Evolutionary conservation across 169 alveolate species (phyloP), one percentile per base, ranked within the genome.

Genomic region (Theileria luwenshuni): DNA sequence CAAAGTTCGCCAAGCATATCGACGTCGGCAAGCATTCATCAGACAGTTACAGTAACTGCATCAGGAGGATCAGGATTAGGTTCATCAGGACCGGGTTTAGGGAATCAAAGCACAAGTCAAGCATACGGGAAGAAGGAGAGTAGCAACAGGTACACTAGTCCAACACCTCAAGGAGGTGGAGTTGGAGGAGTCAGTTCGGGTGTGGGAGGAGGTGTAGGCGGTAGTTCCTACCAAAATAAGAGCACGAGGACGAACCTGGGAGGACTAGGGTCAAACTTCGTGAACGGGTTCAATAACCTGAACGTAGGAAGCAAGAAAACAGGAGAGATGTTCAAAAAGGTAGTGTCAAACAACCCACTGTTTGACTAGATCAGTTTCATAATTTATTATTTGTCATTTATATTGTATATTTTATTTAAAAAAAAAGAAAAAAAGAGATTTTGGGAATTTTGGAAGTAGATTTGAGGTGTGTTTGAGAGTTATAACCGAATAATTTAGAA

Each of bases 271-370:
- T n/a, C 65, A 21, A 56, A 56, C 30, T 28, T n/a, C 32, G 65
- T 56, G 21, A 56, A 56, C 65, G 65, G 65, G 12, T 45, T 45
- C 60, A 19, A 13, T 3, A 68, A 68, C 32, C 10, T 38, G 47
- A 49, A 47, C 3, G 33, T 68, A 38, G 47, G 73, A 10, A 13
- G 17, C 69, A 60, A 25, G 12, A 42, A 33, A 10, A 5, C 56
- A 6, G 35, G 25, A 10, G 61, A 51, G 28, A 3, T 51, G 28
- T 10, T 27, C 51, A 68, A 68, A 54, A 68, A 45, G 47, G 33
- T 52, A 33, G 71, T 52, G 21, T 68, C 76, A 41, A 68, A 35
- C 61, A 68, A 68, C 47, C 76, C 76, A 15, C 65, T 68, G 10
- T 68, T 68, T 21, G 76, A 68, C 35, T 68, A 68, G 47, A 0